These are phyloP conservation scores for Cryphonectria parasitica DNA, from an alignment of 2,329 filamentous ascomycete genomes.

Conservation along the genomic window DNA sequence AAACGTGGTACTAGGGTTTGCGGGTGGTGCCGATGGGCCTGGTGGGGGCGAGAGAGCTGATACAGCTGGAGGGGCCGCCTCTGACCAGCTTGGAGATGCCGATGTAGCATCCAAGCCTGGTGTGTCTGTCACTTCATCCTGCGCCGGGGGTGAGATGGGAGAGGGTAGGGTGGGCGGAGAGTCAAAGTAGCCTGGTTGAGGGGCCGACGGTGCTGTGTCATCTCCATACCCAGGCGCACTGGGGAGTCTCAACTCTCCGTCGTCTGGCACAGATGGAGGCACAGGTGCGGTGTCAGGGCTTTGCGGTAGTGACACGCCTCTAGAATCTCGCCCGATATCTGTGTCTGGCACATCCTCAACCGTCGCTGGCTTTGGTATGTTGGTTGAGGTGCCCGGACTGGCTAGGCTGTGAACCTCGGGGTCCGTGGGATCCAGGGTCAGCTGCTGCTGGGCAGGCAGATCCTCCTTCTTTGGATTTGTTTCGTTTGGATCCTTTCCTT, in stretches of 20 bases:
- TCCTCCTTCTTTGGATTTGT: conserved; percentile 76
- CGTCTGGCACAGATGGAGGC: conserved; percentile 32
- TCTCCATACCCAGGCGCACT: conserved; percentile 35
- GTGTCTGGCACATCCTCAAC: conserved; percentile 59
- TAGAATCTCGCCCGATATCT: conserved; percentile 40
- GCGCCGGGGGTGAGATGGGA: conserved; percentile 37
- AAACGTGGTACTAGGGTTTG: conserved; percentile 31
- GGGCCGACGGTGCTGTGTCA: conserved; percentile 21
- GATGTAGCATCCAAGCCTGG: conserved; percentile 32
- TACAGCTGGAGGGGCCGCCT: conserved; percentile 37
- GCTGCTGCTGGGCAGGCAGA: conserved; percentile 48
- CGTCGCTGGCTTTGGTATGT: conserved; percentile 45
- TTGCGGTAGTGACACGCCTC: conserved; percentile 41
- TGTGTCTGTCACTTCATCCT: conserved; percentile 34
- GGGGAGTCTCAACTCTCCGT: conserved; percentile 36
- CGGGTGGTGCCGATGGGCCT: conserved; percentile 34
- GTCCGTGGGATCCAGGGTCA: conserved; percentile 63
- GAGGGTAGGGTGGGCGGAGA: conserved; percentile 33
- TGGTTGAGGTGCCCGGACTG: conserved; percentile 30
- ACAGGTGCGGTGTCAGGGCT: conserved; percentile 42
- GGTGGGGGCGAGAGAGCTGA: conserved; percentile 38
- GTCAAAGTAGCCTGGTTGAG: conserved; percentile 28
- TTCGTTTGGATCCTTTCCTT: conserved; percentile 88
- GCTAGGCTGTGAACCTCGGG: conserved; percentile 64
- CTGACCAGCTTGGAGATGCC: conserved; percentile 33